phyloP scores from a whole-genome alignment of 148 eudicot genomes.

The Oxyria digyna region DNA sequence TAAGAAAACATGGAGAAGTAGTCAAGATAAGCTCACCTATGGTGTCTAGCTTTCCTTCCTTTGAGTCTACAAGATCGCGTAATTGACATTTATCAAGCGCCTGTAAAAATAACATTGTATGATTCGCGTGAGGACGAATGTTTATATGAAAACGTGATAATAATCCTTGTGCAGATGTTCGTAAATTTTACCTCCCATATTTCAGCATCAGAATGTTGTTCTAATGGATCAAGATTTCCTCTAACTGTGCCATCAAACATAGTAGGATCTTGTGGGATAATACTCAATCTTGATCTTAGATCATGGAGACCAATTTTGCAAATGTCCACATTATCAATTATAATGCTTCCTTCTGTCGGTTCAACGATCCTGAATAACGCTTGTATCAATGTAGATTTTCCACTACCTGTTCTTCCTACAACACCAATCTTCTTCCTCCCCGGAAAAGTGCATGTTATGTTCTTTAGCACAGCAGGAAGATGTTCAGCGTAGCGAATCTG shows the following conservation, averaged over 20 bases:
- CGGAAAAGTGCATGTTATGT: conserved; percentile 84
- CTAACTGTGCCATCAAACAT: conserved; percentile 96
- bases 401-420: conserved; percentile 96
- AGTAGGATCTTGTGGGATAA: conserved; percentile 95
- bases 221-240: conserved; percentile 85
- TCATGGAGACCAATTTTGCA: conserved; percentile 84
- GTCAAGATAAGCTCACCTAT: conserved; percentile 29
- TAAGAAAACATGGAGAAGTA: not conserved
- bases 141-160: too few relatives aligned
- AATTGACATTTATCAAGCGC: conserved; percentile 90
- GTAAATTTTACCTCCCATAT: conserved; percentile 52
- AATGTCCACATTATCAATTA: conserved; percentile 74
- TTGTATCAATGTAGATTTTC: conserved; percentile 93
- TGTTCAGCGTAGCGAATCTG: conserved; percentile 96
- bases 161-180: too few relatives aligned
- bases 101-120: conserved; percentile 20
- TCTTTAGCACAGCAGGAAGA: conserved; percentile 79
- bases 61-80: conserved; percentile 56
- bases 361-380: conserved; percentile 84
- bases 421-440: conserved; percentile 88
- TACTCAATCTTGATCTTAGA: conserved; percentile 84
- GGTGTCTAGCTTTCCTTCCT: conserved; percentile 69
- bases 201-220: conserved; percentile 52
- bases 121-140: too few relatives aligned
- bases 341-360: conserved; percentile 63